These are phyloP conservation scores for Penicillium sp. DNA, from an alignment of 2,329 filamentous ascomycete species.

Conservation along the genomic window DNA sequence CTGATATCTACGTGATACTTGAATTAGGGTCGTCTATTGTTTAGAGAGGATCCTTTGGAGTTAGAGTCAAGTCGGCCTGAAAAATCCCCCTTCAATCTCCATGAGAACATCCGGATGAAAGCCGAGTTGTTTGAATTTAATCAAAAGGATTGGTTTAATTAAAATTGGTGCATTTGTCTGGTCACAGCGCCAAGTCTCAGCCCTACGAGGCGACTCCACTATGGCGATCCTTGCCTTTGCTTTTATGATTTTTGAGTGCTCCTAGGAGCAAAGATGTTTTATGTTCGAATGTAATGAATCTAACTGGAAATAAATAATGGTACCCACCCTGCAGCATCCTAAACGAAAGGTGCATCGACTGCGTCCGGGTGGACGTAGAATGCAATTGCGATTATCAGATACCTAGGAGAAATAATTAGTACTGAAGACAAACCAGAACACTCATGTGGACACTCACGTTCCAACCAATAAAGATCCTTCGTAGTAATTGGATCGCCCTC, in stretches of 20 bases:
- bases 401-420: constrained; percentile 11
- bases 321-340: neutral
- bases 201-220: constrained; percentile 5
- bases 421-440: neutral
- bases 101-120: neutral
- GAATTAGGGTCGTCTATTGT: neutral
- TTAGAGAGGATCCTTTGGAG: too few species aligned
- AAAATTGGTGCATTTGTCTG: neutral
- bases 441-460: constrained; percentile 14
- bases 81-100: too few species aligned
- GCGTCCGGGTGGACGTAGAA: constrained; percentile 20
- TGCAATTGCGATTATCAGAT: constrained; percentile 20
- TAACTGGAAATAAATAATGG: neutral
- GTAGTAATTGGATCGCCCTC: constrained; percentile 21
- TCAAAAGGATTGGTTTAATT: too few species aligned
- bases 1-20: neutral
- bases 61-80: neutral
- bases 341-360: neutral
- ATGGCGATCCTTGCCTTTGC: neutral
- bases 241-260: neutral
- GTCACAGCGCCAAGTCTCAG: constrained; percentile 4
- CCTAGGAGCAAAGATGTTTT: neutral
- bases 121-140: neutral
- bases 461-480: constrained; percentile 19
- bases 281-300: neutral